phyloP scores from a whole-genome alignment of 1,284 basidiomycete genomes.

The Prillingera fragicola region DNA sequence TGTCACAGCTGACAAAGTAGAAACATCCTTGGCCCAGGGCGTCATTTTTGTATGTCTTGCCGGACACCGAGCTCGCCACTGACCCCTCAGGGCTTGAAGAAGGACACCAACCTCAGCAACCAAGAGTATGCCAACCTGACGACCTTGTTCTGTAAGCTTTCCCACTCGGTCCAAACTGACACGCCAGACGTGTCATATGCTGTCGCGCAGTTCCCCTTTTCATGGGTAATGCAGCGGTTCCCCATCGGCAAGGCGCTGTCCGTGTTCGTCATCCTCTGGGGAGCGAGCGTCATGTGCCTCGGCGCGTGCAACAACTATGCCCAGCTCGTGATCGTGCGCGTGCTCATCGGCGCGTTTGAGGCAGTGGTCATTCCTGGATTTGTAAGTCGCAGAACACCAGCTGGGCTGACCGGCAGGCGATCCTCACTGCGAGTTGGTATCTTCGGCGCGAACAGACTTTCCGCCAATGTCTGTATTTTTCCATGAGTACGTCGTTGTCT shows the following conservation, averaged over 20 bases:
- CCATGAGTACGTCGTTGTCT: slow-evolving; percentile 22
- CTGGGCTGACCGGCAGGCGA: slow-evolving; percentile 17
- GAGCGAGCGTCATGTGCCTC: slow-evolving; percentile 5
- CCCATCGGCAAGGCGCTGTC: slow-evolving; percentile 17
- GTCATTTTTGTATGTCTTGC: neutral
- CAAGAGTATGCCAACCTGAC: slow-evolving; percentile 15
- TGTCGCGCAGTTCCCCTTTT: slow-evolving; percentile 17
- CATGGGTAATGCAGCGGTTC: slow-evolving; percentile 15
- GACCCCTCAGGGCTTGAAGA: neutral
- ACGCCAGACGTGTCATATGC: slow-evolving; percentile 15
- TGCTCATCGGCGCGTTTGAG: slow-evolving; percentile 22
- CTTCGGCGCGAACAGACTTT: slow-evolving; percentile 24
- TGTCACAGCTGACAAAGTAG: too few relatives aligned
- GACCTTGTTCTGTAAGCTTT: slow-evolving; percentile 17
- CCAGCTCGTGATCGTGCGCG: slow-evolving; percentile 8
- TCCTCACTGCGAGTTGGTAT: slow-evolving; percentile 26
- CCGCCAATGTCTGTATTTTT: slow-evolving; percentile 22
- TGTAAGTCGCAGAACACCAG: too few relatives aligned
- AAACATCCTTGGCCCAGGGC: neutral
- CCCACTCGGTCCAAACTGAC: neutral
- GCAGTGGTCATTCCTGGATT: slow-evolving; percentile 25
- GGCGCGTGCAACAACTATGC: slow-evolving; percentile 9
- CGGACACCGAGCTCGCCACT: neutral
- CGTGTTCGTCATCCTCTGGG: slow-evolving; percentile 12
- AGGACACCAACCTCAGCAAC: slow-evolving; percentile 8